phyloP scores from a whole-genome alignment of 1,284 basidiomycete genomes.

The Pseudozyma flocculosa region DNA sequence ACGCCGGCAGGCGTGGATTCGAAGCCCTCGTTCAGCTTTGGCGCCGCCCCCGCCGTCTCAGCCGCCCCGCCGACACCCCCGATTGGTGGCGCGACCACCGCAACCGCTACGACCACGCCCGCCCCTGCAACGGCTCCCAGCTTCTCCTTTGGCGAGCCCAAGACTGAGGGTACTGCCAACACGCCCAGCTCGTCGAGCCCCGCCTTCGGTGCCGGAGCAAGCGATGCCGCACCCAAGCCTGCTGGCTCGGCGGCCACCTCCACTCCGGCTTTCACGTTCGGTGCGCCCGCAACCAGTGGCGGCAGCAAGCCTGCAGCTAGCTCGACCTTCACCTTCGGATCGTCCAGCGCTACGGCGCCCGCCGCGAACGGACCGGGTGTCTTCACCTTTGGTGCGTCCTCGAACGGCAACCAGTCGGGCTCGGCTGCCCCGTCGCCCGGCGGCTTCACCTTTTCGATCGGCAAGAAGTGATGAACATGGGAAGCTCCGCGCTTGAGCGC shows the following conservation, averaged over 20 bases:
- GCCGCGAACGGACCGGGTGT: neutral
- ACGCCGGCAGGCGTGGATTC: too few relatives aligned
- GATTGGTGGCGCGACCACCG: neutral
- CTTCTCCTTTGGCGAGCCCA: constrained; percentile 1
- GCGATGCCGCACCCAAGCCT: too few relatives aligned
- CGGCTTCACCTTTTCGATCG: neutral
- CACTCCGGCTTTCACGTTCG: neutral
- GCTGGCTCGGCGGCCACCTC: too few relatives aligned
- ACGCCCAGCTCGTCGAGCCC: neutral
- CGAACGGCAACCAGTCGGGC: neutral
- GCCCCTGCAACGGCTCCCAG: neutral
- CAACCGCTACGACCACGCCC: neutral
- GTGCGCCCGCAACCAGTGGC: neutral
- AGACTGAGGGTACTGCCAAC: too few relatives aligned
- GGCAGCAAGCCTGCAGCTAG: neutral
- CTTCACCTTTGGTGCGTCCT: neutral
- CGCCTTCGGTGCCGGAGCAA: too few relatives aligned
- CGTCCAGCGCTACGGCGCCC: neutral
- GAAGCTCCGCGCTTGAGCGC: too few relatives aligned
- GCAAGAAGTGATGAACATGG: too few relatives aligned
- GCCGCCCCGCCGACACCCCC: neutral
- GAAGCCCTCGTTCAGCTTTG: too few relatives aligned
- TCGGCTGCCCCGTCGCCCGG: neutral
- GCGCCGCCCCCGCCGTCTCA: too few relatives aligned
- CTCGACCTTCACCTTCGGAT: constrained; percentile 2